phyloP scores from a whole-genome alignment of 1,284 basidiomycete species.

The Crepidotus sp. region DNA sequence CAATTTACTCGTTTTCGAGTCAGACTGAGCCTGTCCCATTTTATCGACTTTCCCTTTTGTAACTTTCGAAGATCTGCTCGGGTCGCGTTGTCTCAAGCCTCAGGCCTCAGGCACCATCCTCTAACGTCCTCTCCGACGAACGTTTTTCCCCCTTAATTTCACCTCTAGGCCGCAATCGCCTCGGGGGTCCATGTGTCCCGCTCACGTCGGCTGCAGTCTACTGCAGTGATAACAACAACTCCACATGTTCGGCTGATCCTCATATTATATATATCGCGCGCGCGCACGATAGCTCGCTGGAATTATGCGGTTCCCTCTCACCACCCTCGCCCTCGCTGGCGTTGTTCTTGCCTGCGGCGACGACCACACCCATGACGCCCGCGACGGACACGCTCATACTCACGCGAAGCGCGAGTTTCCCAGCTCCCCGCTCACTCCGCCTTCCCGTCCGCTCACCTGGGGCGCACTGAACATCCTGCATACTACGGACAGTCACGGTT shows the following conservation, averaged over 20 bases:
- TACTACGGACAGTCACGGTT: slow-evolving; percentile 78
- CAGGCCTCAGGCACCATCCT: too few species aligned
- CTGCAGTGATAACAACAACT: background rate
- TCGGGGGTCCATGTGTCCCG: too few species aligned
- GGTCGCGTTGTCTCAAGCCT: too few species aligned
- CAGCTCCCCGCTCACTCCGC: slow-evolving; percentile 39
- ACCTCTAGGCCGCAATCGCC: too few species aligned
- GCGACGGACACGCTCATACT: slow-evolving; percentile 30
- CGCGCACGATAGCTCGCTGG: background rate
- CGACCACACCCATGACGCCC: slow-evolving; percentile 18
- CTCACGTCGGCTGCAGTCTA: too few species aligned
- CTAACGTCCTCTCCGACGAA: too few species aligned
- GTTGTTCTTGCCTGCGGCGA: slow-evolving; percentile 28
- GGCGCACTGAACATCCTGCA: slow-evolving; percentile 73
- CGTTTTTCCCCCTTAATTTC: too few species aligned
- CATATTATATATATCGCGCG: background rate
- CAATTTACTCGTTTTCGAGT: too few species aligned
- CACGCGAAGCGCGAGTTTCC: slow-evolving; percentile 36
- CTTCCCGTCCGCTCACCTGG: slow-evolving; percentile 60
- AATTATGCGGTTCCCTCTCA: slow-evolving; percentile 13
- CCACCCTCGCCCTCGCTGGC: slow-evolving; percentile 19
- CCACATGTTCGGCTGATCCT: background rate
- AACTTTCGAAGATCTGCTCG: too few species aligned
- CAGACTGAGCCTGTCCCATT: too few species aligned
- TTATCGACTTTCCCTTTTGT: too few species aligned